Evolutionary conservation across 176 grass and related monocot species (phyloP), one percentile per base, ranked within the genome.

Genomic region (Aegilops bicornis): DNA sequence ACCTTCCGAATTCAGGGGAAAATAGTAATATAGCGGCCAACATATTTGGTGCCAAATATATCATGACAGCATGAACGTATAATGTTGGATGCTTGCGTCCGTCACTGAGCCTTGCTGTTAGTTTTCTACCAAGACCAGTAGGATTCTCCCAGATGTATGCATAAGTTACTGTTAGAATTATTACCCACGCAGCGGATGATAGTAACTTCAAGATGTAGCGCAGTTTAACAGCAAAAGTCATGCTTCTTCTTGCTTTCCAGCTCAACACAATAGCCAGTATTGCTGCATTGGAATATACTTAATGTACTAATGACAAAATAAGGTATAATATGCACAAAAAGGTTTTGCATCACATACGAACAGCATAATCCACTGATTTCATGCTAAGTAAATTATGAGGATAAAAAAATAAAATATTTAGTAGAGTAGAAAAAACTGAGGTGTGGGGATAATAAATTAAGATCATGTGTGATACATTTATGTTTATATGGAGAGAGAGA

Each of bases 191-290:
- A 87, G 91, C 93, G 83, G 89, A 81, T 40, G 83, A 92, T 64
- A 90, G 68, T 79, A 95, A 91, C 84, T 98, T 98, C 35, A 98
- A 88, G 71, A 98, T 95, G 69, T 90, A 98, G 35, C 93, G 88
- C 82, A 98, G 72, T 86, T 98, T 98, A 82, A 89, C 91, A 68
- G 88, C 80, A 83, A 95, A 80, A 82, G 95, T 90, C 95, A 98
- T 98, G 87, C 88, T 98, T 80, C 88, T 98, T 83, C 93, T 92
- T 67, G 95, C 95, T 93, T 98, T 98, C 95, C 93, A 98, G 84
- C 93, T 84, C 40, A 98, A 91, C 37, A 95, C 81, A 78, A 87
- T 83, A 47, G 93, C 95, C 59, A 98, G 78, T 59, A 93, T 87
- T 73, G 95, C 95, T 98, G 91, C 85, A 92, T 63, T 19, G 48